Evolutionary conservation across 257 asterid genomes (phyloP), one percentile per base, ranked within the genome.

Genomic region (Buddleja alternifolia): DNA sequence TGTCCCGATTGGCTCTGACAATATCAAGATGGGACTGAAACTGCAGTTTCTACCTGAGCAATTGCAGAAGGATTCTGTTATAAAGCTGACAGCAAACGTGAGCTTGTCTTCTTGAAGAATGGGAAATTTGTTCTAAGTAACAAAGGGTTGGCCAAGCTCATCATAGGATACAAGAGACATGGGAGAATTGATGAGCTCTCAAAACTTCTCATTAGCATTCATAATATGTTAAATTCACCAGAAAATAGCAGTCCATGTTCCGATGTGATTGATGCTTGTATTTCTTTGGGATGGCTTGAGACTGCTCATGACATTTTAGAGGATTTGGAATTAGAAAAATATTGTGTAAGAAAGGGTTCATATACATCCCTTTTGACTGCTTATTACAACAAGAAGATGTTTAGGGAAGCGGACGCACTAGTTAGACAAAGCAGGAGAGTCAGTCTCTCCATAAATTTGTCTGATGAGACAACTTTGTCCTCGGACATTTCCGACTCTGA

Each of bases 271-370:
- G 83, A 77, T 37, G 85, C 95, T 34, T 90, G 92, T 68, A 76
- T 90, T 50, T 44, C 77, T 70, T 37, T 90, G 85, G 94, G 90
- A 36, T 90, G 97, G 96, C 86, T 88, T 32, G 93, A 88, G 74
- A 86, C 92, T 58, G 97, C 98, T 67, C 98, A 93, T 71, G 97
- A 93, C 83, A 81, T 90, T 69, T 61, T 93, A 79, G 98, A 93
- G 42, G 98, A 93, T 59, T 77, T 85, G 79, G 86, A 79, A 73
- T 75, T 67, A 12, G 88, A 75, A 42, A 84, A 86, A 51, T 79
- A 61, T 40, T 42, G 70, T 42, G 70, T 73, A 1, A 66, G 63
- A 48, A 71, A 51, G 71, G 42, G 81, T 62, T 81, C 81, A 1
- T 88, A 85, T 73, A 10, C 32, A 39, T 81, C 83, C 59, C 93